Evolutionary conservation across 176 grass and related monocot species (phyloP), one percentile per base, ranked within the genome.

Genomic region (Avena atlantica): DNA sequence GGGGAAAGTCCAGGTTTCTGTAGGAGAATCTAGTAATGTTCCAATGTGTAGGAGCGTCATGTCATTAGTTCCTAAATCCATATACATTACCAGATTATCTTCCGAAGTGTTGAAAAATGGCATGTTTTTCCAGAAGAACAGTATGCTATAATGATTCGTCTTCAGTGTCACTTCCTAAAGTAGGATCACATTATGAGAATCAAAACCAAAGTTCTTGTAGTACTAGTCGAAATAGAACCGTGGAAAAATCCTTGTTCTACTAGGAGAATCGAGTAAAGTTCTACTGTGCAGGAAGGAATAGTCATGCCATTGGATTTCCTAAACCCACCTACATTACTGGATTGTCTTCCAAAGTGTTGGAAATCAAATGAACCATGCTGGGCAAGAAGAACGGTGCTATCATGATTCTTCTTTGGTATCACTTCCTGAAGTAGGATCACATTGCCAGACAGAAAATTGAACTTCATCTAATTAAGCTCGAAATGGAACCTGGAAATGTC

Each of bases 261-360:
- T 62, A 62, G 59, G 59, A 62, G 59, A 62, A 62, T 24, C 21
- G 12, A 62, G 59, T 4, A 24, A 62, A 11, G 59, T 12, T 62
- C 59, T 12, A 24, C 59, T 42, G 9, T 47, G 59, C 47, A 77
- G 50, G 31, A 70, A 77, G 50, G 31, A 70, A 3, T 13, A 61
- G 25, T 50, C 55, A 61, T 70, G 73, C 14, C 77, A 57, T 25
- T 85, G 66, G 48, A 89, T 81, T 85, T 76, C 37, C 69, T 60
- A 57, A 89, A 81, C 17, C 75, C 57, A 85, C 56, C 9, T 48
- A 51, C n/a, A 14, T 23, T 44, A 76, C 34, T n/a, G 66, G 70
- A 88, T 27, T 58, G 25, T 61, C 21, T 59, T 58, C 23, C 47
- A 13, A 9, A 77, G 48, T 83, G 80, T 9, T 56, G 1, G 25